Base-by-base conservation (phyloP, 2,329 filamentous ascomycete genomes). In the Trichoderma sp. region DNA sequence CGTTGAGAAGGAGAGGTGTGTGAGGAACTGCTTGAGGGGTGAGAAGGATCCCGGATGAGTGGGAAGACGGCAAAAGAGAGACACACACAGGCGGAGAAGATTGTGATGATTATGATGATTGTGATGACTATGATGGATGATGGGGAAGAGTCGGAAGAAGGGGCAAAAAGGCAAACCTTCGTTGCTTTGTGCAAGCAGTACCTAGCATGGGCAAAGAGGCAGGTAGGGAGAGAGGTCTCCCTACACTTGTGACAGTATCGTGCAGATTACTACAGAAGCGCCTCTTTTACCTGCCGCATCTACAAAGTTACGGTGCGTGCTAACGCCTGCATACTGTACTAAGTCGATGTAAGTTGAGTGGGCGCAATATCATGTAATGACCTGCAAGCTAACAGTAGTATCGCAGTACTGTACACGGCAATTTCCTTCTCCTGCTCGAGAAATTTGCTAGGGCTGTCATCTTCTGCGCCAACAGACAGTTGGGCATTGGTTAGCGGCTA, bases 381-480 rank as follows among this genome's bases (percentile, higher is more conserved):
- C 38, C 69, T 64, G 69, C 69, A 64, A 62, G 69, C 69, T 62
- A 72, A 50, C 59, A 41, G 24, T 56, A n/a, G 65, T n/a, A 56
- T 24, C 29, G 31, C 38, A 71, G 21, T n/a, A 69, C 11, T 11
- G 50, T 27, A 9, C 16, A 3, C n/a, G 8, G 8, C 31, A 56
- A 21, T 64, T 35, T n/a, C n/a, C 62, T 35, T 31, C 33, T 21
- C n/a, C 38, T 41, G 38, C 38, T 41, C 16, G n/a, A 33, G 29
- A 33, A 27, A 31, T 4, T 16, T 35, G 12, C 18, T 50, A 12
- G 16, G n/a, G 29, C n/a, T 53, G 29, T 12, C 68, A 21, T 31
- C n/a, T 27, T 38, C 33, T 50, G 65, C 41, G 7, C 33, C 56
- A 33, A 29, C 33, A 45, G 68, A 45, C 35, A 24, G 56, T 31